phyloP scores from a whole-genome alignment of 2,329 filamentous ascomycete genomes.

The Colletotrichum sp. region DNA sequence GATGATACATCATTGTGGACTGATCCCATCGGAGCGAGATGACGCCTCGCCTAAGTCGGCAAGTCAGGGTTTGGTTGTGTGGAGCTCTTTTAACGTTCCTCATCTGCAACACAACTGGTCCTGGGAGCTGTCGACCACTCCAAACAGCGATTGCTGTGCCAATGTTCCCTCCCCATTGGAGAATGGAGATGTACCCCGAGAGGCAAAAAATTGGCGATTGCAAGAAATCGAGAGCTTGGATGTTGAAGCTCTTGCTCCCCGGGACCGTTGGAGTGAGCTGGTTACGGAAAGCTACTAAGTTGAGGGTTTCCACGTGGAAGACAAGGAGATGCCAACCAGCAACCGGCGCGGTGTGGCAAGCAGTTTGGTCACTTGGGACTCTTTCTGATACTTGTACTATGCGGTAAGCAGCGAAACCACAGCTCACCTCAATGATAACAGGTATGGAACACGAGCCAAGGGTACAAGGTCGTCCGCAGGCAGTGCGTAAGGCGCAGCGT shows the following conservation, averaged over 20 bases:
- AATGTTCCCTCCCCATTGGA: neutral
- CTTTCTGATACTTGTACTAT: neutral
- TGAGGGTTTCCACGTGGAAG: slow-evolving; percentile 10
- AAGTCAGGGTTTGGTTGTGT: slow-evolving; percentile 14
- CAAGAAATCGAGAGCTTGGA: neutral
- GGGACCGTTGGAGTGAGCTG: neutral
- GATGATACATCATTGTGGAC: slow-evolving; percentile 20
- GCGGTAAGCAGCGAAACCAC: neutral
- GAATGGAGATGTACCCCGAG: neutral
- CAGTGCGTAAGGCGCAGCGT: neutral
- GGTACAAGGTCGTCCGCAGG: neutral
- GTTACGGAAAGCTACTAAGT: neutral
- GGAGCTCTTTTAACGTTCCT: slow-evolving; percentile 12
- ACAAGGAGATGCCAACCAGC: slow-evolving; percentile 9
- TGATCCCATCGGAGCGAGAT: slow-evolving; percentile 22
- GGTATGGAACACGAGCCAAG: neutral
- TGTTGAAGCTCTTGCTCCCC: neutral
- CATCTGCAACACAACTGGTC: neutral
- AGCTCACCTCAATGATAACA: neutral
- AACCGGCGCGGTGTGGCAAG: neutral
- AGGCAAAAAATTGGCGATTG: neutral
- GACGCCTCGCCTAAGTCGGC: slow-evolving; percentile 20
- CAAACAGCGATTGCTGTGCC: neutral
- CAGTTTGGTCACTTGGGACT: neutral
- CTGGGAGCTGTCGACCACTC: neutral